These are phyloP conservation scores for Collariella sp. DNA, from an alignment of 495 filamentous ascomycete species.

Conservation along the genomic window DNA sequence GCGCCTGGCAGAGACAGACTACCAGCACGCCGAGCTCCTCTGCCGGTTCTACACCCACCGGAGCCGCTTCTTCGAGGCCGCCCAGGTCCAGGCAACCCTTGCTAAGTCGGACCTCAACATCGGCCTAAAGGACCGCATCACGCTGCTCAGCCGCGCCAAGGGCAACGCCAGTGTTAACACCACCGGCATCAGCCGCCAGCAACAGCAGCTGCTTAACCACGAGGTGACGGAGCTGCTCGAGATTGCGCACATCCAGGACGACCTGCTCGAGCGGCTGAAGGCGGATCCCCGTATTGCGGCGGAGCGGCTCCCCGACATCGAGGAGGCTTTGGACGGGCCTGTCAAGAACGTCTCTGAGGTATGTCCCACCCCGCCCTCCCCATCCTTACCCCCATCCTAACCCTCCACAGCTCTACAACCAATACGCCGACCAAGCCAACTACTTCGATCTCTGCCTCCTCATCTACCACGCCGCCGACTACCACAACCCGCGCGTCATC, in stretches of 20 bases:
- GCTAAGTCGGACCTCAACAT: constrained; percentile 73
- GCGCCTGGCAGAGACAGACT: constrained; percentile 55
- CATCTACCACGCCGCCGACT: constrained; percentile 81
- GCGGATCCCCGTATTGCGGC: constrained; percentile 57
- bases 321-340: constrained; percentile 59
- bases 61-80: constrained; percentile 72
- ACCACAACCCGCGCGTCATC: constrained; percentile 76
- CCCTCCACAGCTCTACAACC: constrained; percentile 69
- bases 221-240: constrained; percentile 81
- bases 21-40: constrained; percentile 78
- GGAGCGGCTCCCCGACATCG: constrained; percentile 51
- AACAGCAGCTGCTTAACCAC: constrained; percentile 68
- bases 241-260: constrained; percentile 89
- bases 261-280: constrained; percentile 71
- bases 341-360: constrained; percentile 67
- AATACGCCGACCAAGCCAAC: constrained; percentile 73
- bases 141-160: constrained; percentile 79
- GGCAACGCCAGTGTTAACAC: constrained; percentile 75
- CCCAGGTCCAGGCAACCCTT: constrained; percentile 72
- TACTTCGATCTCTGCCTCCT: constrained; percentile 90
- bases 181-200: constrained; percentile 60
- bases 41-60: constrained; percentile 82
- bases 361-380: constrained; percentile 28
- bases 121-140: constrained; percentile 67
- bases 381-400: constrained; percentile 17